These are phyloP conservation scores for Fusarium sp. DNA, from an alignment of 2,329 filamentous ascomycete species.

Conservation along the genomic window DNA sequence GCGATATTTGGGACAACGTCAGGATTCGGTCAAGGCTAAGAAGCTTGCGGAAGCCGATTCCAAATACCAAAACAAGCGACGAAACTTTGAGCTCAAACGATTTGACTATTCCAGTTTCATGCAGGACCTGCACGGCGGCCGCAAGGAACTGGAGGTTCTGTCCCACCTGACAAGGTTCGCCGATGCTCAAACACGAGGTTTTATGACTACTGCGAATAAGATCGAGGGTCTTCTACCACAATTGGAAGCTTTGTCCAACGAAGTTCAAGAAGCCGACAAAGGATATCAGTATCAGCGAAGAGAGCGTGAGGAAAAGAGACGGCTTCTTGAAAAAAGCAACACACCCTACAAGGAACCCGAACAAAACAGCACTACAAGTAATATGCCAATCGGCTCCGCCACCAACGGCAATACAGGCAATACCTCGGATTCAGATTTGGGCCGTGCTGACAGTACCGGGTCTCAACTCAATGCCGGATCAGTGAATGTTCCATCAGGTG, in stretches of 20 bases:
- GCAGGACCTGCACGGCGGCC: constrained; percentile 98
- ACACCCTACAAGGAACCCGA: constrained; percentile 79
- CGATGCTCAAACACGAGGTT: constrained; percentile 86
- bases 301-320: constrained; percentile 95
- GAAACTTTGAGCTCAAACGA: constrained; percentile 95
- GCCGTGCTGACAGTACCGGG: constrained; percentile 78
- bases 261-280: constrained; percentile 94
- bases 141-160: constrained; percentile 96
- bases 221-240: constrained; percentile 89
- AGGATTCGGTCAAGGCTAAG: constrained; percentile 97
- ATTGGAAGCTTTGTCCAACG: constrained; percentile 85
- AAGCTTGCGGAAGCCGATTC: constrained; percentile 94
- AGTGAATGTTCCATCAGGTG: constrained; percentile 45
- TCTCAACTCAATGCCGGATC: constrained; percentile 69
- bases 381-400: constrained; percentile 45
- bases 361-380: constrained; percentile 58
- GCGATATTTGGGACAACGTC: constrained; percentile 93
- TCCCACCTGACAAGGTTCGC: constrained; percentile 96
- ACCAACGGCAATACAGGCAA: constrained; percentile 61
- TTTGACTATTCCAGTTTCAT: constrained; percentile 99
- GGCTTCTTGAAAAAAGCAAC: constrained; percentile 89
- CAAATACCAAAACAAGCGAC: constrained; percentile 93
- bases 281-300: constrained; percentile 95
- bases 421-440: constrained; percentile 75
- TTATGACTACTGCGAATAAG: constrained; percentile 85